A percentile compares a stretch with the other conserved stretches of the same genome.
Evolutionary conservation across 73 alveolate genomes (phyloP).

Genomic region (Strombidium stylifer): DNA sequence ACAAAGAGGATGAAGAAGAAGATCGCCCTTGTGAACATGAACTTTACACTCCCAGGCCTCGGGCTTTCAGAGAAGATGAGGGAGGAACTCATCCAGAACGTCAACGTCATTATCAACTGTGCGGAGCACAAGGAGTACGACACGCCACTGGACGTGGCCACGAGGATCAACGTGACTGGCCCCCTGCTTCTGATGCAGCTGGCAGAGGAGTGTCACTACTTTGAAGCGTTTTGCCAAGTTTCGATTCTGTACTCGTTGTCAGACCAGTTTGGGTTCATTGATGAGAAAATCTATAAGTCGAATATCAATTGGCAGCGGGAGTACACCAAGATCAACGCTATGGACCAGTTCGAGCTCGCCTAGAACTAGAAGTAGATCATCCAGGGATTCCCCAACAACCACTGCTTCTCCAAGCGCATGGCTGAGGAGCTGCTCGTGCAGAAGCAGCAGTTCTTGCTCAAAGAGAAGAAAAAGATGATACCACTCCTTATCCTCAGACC

Average conservation of each 20-base stretch:
- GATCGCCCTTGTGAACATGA: too few relatives aligned
- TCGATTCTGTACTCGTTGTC: slow-evolving; percentile 72
- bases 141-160: slow-evolving; percentile 74
- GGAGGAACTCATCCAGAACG: slow-evolving; percentile 37
- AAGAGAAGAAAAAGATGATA: slow-evolving; percentile 53
- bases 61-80: slow-evolving; percentile 53
- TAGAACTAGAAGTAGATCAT: slow-evolving; percentile 53
- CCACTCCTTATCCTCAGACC: slow-evolving; percentile 81
- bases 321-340: slow-evolving; percentile 17
- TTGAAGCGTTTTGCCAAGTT: slow-evolving; percentile 66
- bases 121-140: slow-evolving; percentile 82
- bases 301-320: slow-evolving; percentile 29
- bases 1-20: too few relatives aligned
- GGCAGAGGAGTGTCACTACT: slow-evolving; percentile 52
- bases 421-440: slow-evolving; percentile 73
- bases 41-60: too few relatives aligned
- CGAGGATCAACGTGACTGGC: slow-evolving; percentile 72
- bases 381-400: slow-evolving; percentile 83
- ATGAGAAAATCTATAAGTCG: slow-evolving; percentile 65
- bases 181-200: slow-evolving; percentile 59
- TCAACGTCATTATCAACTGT: slow-evolving; percentile 67
- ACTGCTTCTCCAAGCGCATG: slow-evolving; percentile 82
- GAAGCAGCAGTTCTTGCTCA: slow-evolving; percentile 5
- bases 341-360: slow-evolving; percentile 56
- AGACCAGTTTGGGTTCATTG: slow-evolving; percentile 76